A percentile compares a stretch with the other conserved stretches of the same genome.
These are phyloP conservation scores for Dactylonectria estremocensis DNA, from an alignment of 2,329 filamentous ascomycete species.

Conservation along the genomic window DNA sequence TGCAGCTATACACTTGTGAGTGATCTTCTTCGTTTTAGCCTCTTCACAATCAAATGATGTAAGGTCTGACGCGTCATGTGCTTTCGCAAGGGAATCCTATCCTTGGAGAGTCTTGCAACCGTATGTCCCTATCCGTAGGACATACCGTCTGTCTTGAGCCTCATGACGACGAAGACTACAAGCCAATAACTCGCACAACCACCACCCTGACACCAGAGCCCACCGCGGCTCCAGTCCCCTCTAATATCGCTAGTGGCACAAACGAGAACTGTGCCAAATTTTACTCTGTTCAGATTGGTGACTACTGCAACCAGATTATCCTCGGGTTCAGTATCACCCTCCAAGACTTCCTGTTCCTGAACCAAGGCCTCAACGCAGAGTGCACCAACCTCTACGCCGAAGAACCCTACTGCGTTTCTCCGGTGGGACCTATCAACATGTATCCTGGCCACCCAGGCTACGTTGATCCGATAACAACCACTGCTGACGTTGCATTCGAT, in stretches of 20 bases:
- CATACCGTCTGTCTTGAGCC: too few relatives aligned
- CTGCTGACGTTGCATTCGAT: constrained; percentile 3
- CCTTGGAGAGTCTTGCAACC: too few relatives aligned
- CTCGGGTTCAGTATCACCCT: constrained; percentile 51
- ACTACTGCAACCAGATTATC: constrained; percentile 53
- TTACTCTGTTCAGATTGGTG: constrained; percentile 48
- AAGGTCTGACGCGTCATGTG: too few relatives aligned
- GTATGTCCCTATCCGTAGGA: too few relatives aligned
- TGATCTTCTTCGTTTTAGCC: too few relatives aligned
- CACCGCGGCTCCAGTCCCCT: constrained; percentile 26
- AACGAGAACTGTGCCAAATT: constrained; percentile 34
- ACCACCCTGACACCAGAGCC: background rate
- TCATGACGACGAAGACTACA: too few relatives aligned
- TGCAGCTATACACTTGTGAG: constrained; percentile 14
- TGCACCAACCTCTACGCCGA: constrained; percentile 53
- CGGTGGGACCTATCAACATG: constrained; percentile 30
- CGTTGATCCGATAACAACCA: background rate
- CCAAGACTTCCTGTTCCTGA: constrained; percentile 53
- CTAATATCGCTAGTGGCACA: constrained; percentile 34
- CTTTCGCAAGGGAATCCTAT: too few relatives aligned
- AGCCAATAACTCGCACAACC: too few relatives aligned
- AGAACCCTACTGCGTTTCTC: constrained; percentile 52
- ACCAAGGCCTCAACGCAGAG: constrained; percentile 50
- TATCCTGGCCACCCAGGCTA: constrained; percentile 27
- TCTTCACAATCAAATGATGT: too few relatives aligned